Evolutionary conservation across 2,329 filamentous ascomycete genomes (phyloP).

Genomic region (Aspergillus sp.): DNA sequence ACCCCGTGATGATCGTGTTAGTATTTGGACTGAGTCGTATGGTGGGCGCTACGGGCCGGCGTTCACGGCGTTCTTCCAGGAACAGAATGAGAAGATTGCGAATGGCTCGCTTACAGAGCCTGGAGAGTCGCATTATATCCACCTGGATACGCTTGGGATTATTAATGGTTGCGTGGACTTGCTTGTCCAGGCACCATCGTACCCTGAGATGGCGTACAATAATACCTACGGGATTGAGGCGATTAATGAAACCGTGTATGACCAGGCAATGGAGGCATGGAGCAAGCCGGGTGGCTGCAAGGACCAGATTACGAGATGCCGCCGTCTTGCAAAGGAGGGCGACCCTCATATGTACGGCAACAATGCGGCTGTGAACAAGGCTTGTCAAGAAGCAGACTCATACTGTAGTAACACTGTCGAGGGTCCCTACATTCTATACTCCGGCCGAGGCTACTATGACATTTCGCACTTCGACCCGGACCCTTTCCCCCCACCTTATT

Average conservation of each 20-base stretch:
- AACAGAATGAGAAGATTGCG: slow-evolving; percentile 43
- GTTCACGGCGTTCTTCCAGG: slow-evolving; percentile 41
- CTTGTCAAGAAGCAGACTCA: slow-evolving; percentile 46
- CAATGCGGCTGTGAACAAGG: slow-evolving; percentile 46
- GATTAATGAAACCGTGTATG: slow-evolving; percentile 50
- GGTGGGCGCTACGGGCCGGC: slow-evolving; percentile 47
- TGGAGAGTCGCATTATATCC: slow-evolving; percentile 36
- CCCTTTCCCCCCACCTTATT: slow-evolving; percentile 55
- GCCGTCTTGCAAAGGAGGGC: slow-evolving; percentile 44
- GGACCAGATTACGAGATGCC: slow-evolving; percentile 55
- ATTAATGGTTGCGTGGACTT: slow-evolving; percentile 59
- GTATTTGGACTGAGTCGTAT: slow-evolving; percentile 48
- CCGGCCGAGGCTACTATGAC: slow-evolving; percentile 58
- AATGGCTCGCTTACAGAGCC: slow-evolving; percentile 28
- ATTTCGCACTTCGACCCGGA: slow-evolving; percentile 53
- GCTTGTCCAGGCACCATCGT: slow-evolving; percentile 48
- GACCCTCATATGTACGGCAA: slow-evolving; percentile 53
- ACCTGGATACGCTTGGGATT: slow-evolving; percentile 55
- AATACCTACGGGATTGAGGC: slow-evolving; percentile 60
- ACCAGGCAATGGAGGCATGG: slow-evolving; percentile 47
- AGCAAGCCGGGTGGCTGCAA: slow-evolving; percentile 52
- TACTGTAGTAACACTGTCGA: slow-evolving; percentile 50
- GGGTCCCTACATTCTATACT: slow-evolving; percentile 42
- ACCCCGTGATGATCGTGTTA: slow-evolving; percentile 53
- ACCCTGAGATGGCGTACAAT: slow-evolving; percentile 55